Conservation (phyloP, 208 protist species). For the Lotmaria passim region DNA sequence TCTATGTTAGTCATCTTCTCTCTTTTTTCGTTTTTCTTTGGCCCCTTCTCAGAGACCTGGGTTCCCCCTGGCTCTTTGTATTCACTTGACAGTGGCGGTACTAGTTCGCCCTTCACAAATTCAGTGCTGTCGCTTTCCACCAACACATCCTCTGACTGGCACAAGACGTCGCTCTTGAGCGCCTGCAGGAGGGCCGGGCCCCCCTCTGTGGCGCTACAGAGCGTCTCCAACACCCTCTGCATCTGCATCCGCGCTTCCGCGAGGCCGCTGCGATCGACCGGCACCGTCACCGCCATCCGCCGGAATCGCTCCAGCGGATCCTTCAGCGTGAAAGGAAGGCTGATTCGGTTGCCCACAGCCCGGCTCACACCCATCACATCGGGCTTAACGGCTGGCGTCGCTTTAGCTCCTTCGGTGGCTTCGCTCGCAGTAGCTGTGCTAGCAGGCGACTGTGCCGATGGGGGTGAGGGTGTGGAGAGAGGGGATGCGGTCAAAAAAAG, state of each 20-base stretch:
- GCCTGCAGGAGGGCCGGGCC: slow-evolving; percentile 12
- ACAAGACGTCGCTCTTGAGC: slow-evolving; percentile 24
- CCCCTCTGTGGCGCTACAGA: slow-evolving; percentile 19
- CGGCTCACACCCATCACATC: slow-evolving; percentile 25
- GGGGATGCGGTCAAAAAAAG: not conserved
- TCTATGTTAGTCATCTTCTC: slow-evolving; percentile 14
- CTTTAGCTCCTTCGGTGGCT: no score
- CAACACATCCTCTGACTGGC: not conserved
- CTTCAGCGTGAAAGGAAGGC: slow-evolving; percentile 30
- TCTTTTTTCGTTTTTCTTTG: not conserved
- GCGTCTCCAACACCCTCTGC: slow-evolving; percentile 9
- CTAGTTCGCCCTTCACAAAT: not conserved
- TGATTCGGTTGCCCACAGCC: slow-evolving; percentile 31
- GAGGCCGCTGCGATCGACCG: slow-evolving; percentile 37
- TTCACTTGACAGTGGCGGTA: not conserved
- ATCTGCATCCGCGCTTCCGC: slow-evolving; percentile 26
- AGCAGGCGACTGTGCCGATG: no score
- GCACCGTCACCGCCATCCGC: slow-evolving; percentile 66
- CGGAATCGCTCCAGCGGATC: slow-evolving; percentile 58
- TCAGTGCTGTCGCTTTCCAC: not conserved
- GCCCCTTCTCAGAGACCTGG: no score
- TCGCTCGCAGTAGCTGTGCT: not conserved
- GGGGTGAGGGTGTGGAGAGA: not conserved
- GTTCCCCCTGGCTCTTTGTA: no score
- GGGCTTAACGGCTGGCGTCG: no score